Base-by-base conservation (phyloP, 2,329 filamentous ascomycete species). In the Amesomyces nigricolor region DNA sequence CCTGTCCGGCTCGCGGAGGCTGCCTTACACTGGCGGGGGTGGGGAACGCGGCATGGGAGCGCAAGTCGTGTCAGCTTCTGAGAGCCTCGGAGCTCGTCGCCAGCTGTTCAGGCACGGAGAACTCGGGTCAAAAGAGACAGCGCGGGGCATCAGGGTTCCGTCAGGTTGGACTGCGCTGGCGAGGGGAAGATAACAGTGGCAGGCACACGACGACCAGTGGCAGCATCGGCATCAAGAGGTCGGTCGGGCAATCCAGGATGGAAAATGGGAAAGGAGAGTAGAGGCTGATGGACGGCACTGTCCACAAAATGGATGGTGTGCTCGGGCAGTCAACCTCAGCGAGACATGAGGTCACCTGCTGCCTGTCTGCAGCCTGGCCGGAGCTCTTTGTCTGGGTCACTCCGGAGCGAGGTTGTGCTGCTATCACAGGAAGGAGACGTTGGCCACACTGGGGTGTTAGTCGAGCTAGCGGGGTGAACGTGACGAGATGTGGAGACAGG, bases 11-110 rank as follows among this genome's bases (percentile, higher is more conserved):
- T 13, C 43, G 39, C 38, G 9, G 51, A 57, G 46, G 59, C 52
- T 61, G 57, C 57, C 57, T 55, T 61, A 58, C 43, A 57, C 51
- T 47, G 52, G 54, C 49, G 45, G 52, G 52, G 51, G 54, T 55
- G 59, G 59, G 59, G 57, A 56, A 53, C n/a, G 17, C 46, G 17
- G 53, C 50, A 56, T 51, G 50, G 38, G 37, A 53, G 22, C 17
- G 29, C 39, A 52, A 45, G 52, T 57, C 51, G 59, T 59, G 57
- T 59, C 59, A 59, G 54, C 49, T 57, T 49, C 45, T 13, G 52
- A 35, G 50, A 53, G 47, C 45, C 51, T 51, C 47, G 48, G 50
- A 50, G 47, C 35, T 47, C 40, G 44, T 38, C 13, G 47, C 35
- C 42, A 38, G 53, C 30, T 45, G 16, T 7, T 16, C 22, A 30